phyloP scores from a whole-genome alignment of 2,329 filamentous ascomycete species.

The Aspergillus fumigatiaffinis region DNA sequence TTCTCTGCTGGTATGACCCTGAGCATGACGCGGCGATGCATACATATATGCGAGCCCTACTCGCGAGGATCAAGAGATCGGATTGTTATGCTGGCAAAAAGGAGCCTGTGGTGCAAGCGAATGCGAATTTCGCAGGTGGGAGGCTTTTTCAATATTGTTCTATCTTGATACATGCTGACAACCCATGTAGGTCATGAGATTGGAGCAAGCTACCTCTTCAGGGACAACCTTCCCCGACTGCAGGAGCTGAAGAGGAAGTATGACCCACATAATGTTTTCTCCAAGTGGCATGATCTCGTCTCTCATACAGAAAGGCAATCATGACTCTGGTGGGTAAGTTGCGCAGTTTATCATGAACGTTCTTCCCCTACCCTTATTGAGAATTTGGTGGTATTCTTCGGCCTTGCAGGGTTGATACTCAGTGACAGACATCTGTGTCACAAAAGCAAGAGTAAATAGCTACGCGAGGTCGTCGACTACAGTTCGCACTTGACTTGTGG shows the following conservation, averaged over 20 bases:
- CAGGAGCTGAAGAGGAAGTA: slow-evolving; percentile 6
- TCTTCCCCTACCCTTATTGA: neutral
- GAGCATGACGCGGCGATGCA: slow-evolving; percentile 1
- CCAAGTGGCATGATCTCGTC: slow-evolving; percentile 5
- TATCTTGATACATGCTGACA: neutral
- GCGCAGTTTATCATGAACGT: neutral
- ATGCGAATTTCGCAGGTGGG: slow-evolving; percentile 11
- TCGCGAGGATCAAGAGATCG: neutral
- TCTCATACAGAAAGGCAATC: neutral
- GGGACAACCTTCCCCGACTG: slow-evolving; percentile 3
- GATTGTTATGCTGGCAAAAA: neutral
- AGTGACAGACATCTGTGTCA: too few relatives aligned
- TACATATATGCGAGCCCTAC: neutral
- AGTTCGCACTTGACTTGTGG: too few relatives aligned
- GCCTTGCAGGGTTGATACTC: too few relatives aligned
- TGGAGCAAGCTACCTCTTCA: slow-evolving; percentile 1
- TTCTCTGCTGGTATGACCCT: slow-evolving; percentile 8
- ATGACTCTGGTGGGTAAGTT: neutral
- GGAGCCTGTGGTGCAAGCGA: neutral
- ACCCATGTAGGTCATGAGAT: slow-evolving; percentile 3
- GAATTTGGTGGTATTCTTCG: too few relatives aligned
- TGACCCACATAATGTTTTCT: slow-evolving; percentile 7
- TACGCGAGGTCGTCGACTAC: too few relatives aligned
- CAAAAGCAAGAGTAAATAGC: too few relatives aligned
- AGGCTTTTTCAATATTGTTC: neutral